Evolutionary conservation across 805 yeast genomes (phyloP).

Genomic region (Starmerella etchellsii): DNA sequence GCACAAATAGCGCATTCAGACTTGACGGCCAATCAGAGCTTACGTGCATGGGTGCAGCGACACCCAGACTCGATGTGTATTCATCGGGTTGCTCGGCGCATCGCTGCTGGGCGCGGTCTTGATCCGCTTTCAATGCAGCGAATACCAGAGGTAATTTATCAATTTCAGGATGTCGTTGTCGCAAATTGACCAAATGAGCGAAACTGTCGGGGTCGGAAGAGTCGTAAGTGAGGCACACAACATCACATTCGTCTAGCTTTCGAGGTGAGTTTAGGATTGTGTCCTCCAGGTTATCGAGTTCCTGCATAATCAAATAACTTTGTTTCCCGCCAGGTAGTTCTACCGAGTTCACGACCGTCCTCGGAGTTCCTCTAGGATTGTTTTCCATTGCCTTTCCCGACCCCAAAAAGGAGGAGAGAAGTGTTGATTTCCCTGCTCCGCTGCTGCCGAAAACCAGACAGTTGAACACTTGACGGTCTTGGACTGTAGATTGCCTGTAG

Average conservation of each 20-base stretch:
- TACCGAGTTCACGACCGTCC: slow-evolving; percentile 79
- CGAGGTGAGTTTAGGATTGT: slow-evolving; percentile 61
- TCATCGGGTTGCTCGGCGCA: slow-evolving; percentile 77
- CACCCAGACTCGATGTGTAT: slow-evolving; percentile 48
- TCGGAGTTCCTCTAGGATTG: slow-evolving; percentile 30
- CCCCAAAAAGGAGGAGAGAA: slow-evolving; percentile 61
- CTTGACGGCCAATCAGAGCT: slow-evolving; percentile 86
- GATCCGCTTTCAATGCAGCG: slow-evolving; percentile 89
- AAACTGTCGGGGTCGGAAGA: slow-evolving; percentile 94
- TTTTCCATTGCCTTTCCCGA: not conserved
- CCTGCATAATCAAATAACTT: slow-evolving; percentile 82
- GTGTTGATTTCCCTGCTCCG: slow-evolving; percentile 74
- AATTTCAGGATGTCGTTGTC: slow-evolving; percentile 43
- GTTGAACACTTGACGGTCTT: slow-evolving; percentile 81
- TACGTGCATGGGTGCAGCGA: slow-evolving; percentile 80
- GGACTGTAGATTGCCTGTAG: slow-evolving; percentile 51
- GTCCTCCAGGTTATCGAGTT: slow-evolving; percentile 73
- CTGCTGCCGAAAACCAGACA: slow-evolving; percentile 80
- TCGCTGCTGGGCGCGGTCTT: slow-evolving; percentile 90
- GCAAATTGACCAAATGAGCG: slow-evolving; percentile 61
- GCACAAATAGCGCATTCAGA: slow-evolving; percentile 69
- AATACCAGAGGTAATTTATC: slow-evolving; percentile 67
- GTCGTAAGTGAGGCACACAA: slow-evolving; percentile 78
- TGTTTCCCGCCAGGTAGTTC: slow-evolving; percentile 93
- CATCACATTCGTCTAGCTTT: slow-evolving; percentile 77